Evolutionary conservation across 2,329 filamentous ascomycete species (phyloP).

Genomic region (Mariannaea sp.): DNA sequence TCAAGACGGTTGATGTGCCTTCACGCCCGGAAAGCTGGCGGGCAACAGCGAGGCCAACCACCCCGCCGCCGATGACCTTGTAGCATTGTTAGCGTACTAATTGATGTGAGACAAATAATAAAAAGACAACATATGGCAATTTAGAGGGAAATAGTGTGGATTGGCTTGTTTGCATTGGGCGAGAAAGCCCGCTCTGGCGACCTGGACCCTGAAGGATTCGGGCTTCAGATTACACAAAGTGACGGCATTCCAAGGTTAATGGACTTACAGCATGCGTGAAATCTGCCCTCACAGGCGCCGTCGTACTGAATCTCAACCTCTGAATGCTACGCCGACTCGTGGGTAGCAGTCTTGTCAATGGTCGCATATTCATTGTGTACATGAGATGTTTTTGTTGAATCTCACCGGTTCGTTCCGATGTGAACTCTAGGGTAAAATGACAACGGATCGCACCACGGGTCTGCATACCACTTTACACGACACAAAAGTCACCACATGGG

Average conservation of each 20-base stretch:
- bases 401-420: conserved; percentile 1
- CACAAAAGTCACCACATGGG: too few species aligned
- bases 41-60: conserved; percentile 81
- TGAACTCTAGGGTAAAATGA: conserved; percentile 12
- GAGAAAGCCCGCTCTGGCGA: conserved; percentile 11
- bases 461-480: too few species aligned
- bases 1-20: conserved; percentile 70
- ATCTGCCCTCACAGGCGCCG: conserved; percentile 42
- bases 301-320: conserved; percentile 44
- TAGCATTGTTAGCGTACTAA: background rate
- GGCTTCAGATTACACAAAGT: background rate
- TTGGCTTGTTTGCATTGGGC: too few species aligned
- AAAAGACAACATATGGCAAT: too few species aligned
- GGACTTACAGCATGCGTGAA: conserved; percentile 53
- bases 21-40: conserved; percentile 70
- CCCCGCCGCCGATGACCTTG: conserved; percentile 62
- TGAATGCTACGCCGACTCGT: conserved; percentile 11
- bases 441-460: background rate
- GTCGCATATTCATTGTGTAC: conserved; percentile 24
- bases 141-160: too few species aligned
- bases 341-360: conserved; percentile 1
- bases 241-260: conserved; percentile 4
- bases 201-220: background rate
- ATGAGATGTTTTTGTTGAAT: background rate
- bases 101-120: conserved; percentile 3